Evolutionary conservation across 495 filamentous ascomycete species (phyloP).

Genomic region (Neurospora sp.): DNA sequence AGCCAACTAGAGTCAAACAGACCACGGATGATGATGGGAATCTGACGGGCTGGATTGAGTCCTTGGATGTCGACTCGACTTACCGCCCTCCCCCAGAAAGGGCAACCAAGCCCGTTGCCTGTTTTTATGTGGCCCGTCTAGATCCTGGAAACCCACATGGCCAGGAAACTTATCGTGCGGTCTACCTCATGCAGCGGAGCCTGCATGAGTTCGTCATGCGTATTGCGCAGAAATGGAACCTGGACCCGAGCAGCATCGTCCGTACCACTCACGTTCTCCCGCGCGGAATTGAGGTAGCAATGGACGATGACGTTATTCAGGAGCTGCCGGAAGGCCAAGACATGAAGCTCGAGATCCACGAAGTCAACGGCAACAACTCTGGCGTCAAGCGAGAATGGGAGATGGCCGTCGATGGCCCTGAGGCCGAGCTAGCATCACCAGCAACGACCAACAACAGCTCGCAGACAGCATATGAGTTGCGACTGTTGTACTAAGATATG

Average conservation of each 20-base stretch:
- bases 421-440: slow-evolving; percentile 28
- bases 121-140: slow-evolving; percentile 69
- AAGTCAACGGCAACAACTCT: slow-evolving; percentile 20
- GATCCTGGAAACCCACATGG: slow-evolving; percentile 40
- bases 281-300: slow-evolving; percentile 67
- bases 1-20: slow-evolving; percentile 37
- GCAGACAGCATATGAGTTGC: slow-evolving; percentile 34
- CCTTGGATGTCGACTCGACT: slow-evolving; percentile 71
- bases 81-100: slow-evolving; percentile 76
- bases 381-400: slow-evolving; percentile 44
- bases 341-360: slow-evolving; percentile 50
- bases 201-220: slow-evolving; percentile 57
- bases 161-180: slow-evolving; percentile 67
- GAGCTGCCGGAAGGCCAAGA: slow-evolving; percentile 86
- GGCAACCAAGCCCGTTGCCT: slow-evolving; percentile 64
- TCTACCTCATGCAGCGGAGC: slow-evolving; percentile 75
- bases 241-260: slow-evolving; percentile 60
- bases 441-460: slow-evolving; percentile 12
- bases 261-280: slow-evolving; percentile 61
- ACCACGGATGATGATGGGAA: slow-evolving; percentile 39
- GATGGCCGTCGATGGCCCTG: slow-evolving; percentile 35
- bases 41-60: slow-evolving; percentile 78
- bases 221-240: slow-evolving; percentile 65
- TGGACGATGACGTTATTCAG: slow-evolving; percentile 86
- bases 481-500: slow-evolving; percentile 34